These are phyloP conservation scores for Lathyrus sativus DNA, from an alignment of 306 rosid genomes.

Conservation along the genomic window DNA sequence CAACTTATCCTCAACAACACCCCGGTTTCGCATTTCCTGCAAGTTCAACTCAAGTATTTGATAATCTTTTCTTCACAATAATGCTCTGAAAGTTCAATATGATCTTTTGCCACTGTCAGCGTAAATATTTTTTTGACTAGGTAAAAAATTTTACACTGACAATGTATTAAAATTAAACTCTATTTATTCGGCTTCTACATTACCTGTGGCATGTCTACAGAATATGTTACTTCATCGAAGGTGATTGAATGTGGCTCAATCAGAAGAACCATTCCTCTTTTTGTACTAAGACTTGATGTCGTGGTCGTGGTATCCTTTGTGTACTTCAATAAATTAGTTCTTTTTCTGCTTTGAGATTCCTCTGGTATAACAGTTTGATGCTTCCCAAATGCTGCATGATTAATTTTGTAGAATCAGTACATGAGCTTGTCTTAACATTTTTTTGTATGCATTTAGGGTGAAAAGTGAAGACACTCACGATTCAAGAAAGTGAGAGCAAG, in stretches of 20 bases:
- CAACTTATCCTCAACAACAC: slow-evolving; percentile 64
- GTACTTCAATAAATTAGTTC: slow-evolving; percentile 25
- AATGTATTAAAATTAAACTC: no score
- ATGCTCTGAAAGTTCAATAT: neutral
- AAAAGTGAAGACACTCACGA: slow-evolving; percentile 52
- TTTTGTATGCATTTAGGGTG: slow-evolving; percentile 27
- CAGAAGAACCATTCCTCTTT: no score
- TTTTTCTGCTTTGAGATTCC: slow-evolving; percentile 35
- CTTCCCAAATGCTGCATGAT: slow-evolving; percentile 50
- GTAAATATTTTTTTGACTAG: neutral
- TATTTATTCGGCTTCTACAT: neutral
- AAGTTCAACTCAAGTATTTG: slow-evolving; percentile 28
- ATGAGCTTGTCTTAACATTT: neutral
- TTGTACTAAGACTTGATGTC: no score
- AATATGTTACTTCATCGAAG: no score
- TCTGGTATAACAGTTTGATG: slow-evolving; percentile 46
- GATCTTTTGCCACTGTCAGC: neutral
- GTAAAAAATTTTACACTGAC: no score
- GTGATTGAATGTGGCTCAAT: no score
- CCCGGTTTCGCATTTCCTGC: slow-evolving; percentile 72
- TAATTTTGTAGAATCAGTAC: slow-evolving; percentile 28
- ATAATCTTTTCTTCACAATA: slow-evolving; percentile 6
- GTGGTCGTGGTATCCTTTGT: neutral
- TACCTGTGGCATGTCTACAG: neutral
- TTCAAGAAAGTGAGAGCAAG: slow-evolving; percentile 56